These are phyloP conservation scores for Neckera pumila DNA, from an alignment of 225 moss, liverwort and hornwort species.

Conservation along the genomic window DNA sequence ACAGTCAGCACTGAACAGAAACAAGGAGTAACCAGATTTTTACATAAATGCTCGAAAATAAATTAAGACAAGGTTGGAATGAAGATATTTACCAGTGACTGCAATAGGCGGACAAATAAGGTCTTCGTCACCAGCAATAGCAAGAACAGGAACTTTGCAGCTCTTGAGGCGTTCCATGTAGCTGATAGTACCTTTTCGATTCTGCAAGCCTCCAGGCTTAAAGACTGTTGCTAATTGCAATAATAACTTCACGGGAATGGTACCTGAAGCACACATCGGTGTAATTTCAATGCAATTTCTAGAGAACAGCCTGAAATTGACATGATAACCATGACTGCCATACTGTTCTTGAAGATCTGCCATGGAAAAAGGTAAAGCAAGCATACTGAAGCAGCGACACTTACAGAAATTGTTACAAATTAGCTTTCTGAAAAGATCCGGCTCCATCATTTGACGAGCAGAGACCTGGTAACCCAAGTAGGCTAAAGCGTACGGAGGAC, in stretches of 20 bases:
- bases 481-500: slow-evolving; percentile 82
- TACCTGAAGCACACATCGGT: slow-evolving; percentile 42
- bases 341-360: neutral
- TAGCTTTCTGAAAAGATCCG: slow-evolving; percentile 67
- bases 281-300: neutral
- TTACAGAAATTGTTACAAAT: slow-evolving; percentile 83
- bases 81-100: slow-evolving; percentile 46
- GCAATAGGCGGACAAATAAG: slow-evolving; percentile 82
- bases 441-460: slow-evolving; percentile 80
- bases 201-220: slow-evolving; percentile 81
- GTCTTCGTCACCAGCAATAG: slow-evolving; percentile 77
- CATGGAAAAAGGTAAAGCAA: neutral
- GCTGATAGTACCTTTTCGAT: slow-evolving; percentile 56
- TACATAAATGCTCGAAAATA: neutral
- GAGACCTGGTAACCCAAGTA: slow-evolving; percentile 88
- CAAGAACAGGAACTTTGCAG: slow-evolving; percentile 79
- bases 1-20: neutral
- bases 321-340: neutral
- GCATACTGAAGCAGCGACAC: neutral
- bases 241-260: slow-evolving; percentile 83
- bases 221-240: slow-evolving; percentile 80
- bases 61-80: neutral
- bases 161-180: slow-evolving; percentile 71
- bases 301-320: neutral
- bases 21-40: neutral